Conservation (phyloP, 139 green algal species). For the Ostreobium quekettii region DNA sequence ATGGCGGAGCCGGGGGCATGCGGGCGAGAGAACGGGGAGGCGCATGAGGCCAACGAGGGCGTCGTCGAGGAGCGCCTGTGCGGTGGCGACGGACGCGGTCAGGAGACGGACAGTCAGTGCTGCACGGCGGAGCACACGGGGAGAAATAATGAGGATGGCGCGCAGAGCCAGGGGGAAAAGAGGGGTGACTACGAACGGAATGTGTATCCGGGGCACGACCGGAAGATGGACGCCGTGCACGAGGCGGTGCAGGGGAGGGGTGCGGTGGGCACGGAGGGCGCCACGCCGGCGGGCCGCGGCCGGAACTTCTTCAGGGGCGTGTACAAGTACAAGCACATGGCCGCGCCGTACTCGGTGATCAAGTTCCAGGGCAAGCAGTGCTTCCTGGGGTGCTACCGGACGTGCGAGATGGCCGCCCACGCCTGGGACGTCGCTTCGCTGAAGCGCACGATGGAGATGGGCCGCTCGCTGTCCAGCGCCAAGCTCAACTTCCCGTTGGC, state of each 20-base stretch:
- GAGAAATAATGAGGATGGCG: too few species aligned
- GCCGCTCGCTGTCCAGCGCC: background rate
- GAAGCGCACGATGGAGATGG: conserved; percentile 5
- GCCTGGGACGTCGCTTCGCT: conserved; percentile 17
- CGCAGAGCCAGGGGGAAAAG: too few species aligned
- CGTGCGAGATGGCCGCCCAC: background rate
- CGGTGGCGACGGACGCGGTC: too few species aligned
- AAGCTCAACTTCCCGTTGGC: conserved; percentile 9
- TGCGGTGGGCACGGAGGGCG: background rate
- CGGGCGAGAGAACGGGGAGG: too few species aligned
- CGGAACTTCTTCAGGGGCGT: conserved; percentile 7
- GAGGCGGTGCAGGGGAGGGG: conserved; percentile 1
- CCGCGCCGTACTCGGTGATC: conserved; percentile 4
- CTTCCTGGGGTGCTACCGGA: conserved; percentile 7
- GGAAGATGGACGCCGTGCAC: background rate
- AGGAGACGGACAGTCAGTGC: too few species aligned
- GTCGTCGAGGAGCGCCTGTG: too few species aligned
- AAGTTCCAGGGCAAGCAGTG: background rate
- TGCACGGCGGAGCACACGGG: too few species aligned
- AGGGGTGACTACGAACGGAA: too few species aligned
- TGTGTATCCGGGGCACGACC: too few species aligned
- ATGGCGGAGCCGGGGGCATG: too few species aligned
- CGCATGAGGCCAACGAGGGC: too few species aligned
- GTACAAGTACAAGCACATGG: background rate
- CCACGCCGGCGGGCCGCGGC: too few species aligned